Conservation (phyloP, 148 eudicot genomes). For the Vaccinium myrtillus region DNA sequence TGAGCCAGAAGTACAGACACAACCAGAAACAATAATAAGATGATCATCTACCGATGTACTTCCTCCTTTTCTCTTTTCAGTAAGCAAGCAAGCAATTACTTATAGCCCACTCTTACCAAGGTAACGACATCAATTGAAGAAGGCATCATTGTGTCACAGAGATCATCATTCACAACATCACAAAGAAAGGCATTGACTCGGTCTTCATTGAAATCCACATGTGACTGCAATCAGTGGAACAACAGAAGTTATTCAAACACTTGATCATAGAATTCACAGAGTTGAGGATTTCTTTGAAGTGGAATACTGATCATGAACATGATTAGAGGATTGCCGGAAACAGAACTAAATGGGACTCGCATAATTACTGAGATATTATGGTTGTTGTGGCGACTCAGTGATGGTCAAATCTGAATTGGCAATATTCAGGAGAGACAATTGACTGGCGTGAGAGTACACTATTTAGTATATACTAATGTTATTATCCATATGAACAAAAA, state of each 20-base stretch:
- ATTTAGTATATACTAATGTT: background rate
- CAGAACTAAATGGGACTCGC: background rate
- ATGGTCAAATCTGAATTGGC: background rate
- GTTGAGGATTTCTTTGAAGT: background rate
- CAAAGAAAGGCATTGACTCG: slow-evolving; percentile 40
- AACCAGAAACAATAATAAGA: background rate
- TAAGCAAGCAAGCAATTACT: background rate
- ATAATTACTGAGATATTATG: background rate
- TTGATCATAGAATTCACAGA: background rate
- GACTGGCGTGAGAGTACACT: background rate
- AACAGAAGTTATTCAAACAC: background rate
- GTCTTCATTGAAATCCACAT: slow-evolving; percentile 27
- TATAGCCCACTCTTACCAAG: slow-evolving; percentile 27
- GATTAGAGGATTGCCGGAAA: background rate
- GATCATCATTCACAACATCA: slow-evolving; percentile 39
- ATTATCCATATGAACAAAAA: background rate
- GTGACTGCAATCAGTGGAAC: slow-evolving; percentile 35
- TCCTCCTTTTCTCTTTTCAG: background rate
- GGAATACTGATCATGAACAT: background rate
- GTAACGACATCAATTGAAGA: slow-evolving; percentile 44
- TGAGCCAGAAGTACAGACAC: background rate
- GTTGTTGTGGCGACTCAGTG: background rate
- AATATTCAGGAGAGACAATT: background rate
- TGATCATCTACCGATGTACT: background rate
- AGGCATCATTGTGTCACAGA: slow-evolving; percentile 30